Evolutionary conservation across 2,329 filamentous ascomycete species (phyloP).

Genomic region (Fusarium sp.): DNA sequence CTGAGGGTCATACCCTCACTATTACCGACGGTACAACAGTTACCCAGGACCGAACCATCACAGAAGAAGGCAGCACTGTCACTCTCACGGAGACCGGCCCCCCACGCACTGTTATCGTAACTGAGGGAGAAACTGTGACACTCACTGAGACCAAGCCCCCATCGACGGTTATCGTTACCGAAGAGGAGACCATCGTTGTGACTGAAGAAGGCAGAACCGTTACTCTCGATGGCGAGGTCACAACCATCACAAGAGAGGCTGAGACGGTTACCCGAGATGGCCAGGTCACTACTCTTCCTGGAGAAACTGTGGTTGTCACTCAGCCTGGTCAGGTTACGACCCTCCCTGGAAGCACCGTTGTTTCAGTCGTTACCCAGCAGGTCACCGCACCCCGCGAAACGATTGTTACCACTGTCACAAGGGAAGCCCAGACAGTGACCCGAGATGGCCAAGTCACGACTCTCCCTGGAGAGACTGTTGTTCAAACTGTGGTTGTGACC

Average conservation of each 20-base stretch:
- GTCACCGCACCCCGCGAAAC: neutral
- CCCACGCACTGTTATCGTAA: slow-evolving; percentile 9
- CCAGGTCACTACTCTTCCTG: slow-evolving; percentile 31
- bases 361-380: neutral
- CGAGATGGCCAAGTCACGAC: slow-evolving; percentile 42
- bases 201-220: slow-evolving; percentile 30
- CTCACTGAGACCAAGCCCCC: slow-evolving; percentile 1
- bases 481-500: slow-evolving; percentile 42
- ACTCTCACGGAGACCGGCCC: neutral
- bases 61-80: neutral
- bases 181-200: slow-evolving; percentile 21
- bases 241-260: neutral
- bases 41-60: neutral
- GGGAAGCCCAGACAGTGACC: slow-evolving; percentile 28
- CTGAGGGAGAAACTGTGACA: slow-evolving; percentile 9
- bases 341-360: slow-evolving; percentile 8
- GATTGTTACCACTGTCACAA: neutral
- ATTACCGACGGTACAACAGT: slow-evolving; percentile 12
- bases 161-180: slow-evolving; percentile 10
- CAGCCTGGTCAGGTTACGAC: slow-evolving; percentile 37
- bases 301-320: slow-evolving; percentile 39
- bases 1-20: slow-evolving; percentile 11
- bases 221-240: slow-evolving; percentile 1
- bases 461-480: slow-evolving; percentile 39
- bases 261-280: slow-evolving; percentile 40